Conservation (phyloP, 306 rosid species). For the Chamaecrista fasciculata region DNA sequence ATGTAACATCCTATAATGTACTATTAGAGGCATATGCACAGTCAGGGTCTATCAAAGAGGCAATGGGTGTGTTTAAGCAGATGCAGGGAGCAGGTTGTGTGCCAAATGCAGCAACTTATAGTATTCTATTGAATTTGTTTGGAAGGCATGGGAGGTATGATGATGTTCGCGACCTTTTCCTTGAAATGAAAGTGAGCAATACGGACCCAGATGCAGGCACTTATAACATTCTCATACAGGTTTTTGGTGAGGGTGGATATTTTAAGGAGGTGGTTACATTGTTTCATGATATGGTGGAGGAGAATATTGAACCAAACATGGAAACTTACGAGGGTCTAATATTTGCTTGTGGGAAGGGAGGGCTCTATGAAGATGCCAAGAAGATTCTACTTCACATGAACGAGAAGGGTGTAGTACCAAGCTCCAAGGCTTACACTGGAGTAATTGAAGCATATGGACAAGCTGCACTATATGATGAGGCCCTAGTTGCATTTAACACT, state of each 20-base stretch:
- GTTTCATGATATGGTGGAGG: conserved; percentile 97
- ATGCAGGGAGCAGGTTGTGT: conserved; percentile 91
- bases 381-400: conserved; percentile 69
- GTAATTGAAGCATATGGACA: conserved; percentile 87
- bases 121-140: conserved; percentile 75
- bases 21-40: conserved; percentile 70
- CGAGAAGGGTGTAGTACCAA: conserved; percentile 70
- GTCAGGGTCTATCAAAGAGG: conserved; percentile 68
- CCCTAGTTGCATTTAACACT: conserved; percentile 89
- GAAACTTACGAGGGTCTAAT: conserved; percentile 88
- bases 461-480: conserved; percentile 86
- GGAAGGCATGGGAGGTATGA: conserved; percentile 83
- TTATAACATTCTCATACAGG: conserved; percentile 87
- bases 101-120: conserved; percentile 74
- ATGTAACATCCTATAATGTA: conserved; percentile 84
- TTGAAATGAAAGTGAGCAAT: conserved; percentile 91
- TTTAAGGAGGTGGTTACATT: conserved; percentile 93
- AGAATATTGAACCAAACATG: conserved; percentile 86
- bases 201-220: conserved; percentile 84
- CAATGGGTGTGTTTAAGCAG: conserved; percentile 81
- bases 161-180: conserved; percentile 90
- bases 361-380: conserved; percentile 84
- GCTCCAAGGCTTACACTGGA: conserved; percentile 77
- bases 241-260: conserved; percentile 97
- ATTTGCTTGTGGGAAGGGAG: conserved; percentile 95